Percentiles rank a stretch among this genome's conserved stretches.
Evolutionary conservation across 495 filamentous ascomycete species (phyloP).

Genomic region (Pyronema omphalodes): DNA sequence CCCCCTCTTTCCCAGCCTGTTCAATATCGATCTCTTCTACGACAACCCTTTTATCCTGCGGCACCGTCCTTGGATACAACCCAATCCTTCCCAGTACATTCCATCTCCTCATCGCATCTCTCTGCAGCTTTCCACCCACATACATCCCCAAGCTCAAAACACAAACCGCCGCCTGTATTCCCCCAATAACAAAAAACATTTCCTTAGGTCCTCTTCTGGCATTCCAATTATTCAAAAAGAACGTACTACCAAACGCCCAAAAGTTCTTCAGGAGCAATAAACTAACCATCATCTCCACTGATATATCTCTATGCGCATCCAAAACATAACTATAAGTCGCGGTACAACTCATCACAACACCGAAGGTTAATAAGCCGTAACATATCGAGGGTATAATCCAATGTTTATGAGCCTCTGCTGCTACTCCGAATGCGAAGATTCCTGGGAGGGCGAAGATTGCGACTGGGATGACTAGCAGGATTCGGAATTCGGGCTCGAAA

Average conservation of each 20-base stretch:
- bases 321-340: slow-evolving; percentile 29
- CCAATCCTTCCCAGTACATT: slow-evolving; percentile 18
- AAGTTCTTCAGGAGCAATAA: slow-evolving; percentile 30
- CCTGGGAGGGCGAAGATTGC: slow-evolving; percentile 27
- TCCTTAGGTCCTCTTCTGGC: slow-evolving; percentile 23
- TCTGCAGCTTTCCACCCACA: slow-evolving; percentile 27
- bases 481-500: slow-evolving; percentile 38
- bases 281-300: slow-evolving; percentile 30
- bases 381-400: slow-evolving; percentile 28
- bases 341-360: slow-evolving; percentile 28
- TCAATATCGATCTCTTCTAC: no score
- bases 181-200: slow-evolving; percentile 29
- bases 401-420: slow-evolving; percentile 24
- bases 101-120: slow-evolving; percentile 17
- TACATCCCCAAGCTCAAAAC: slow-evolving; percentile 28
- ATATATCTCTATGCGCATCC: slow-evolving; percentile 30
- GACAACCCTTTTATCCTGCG: neutral
- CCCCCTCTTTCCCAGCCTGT: no score
- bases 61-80: slow-evolving; percentile 17
- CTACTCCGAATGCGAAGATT: slow-evolving; percentile 29
- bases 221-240: slow-evolving; percentile 31
- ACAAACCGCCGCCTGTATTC: slow-evolving; percentile 27
- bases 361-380: slow-evolving; percentile 30
- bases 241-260: slow-evolving; percentile 30
- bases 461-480: slow-evolving; percentile 30